A percentile compares a stretch with the other conserved stretches of the same genome.
Evolutionary conservation across 2,329 filamentous ascomycete genomes (phyloP).

Genomic region (Trichoderma afroharzianum): DNA sequence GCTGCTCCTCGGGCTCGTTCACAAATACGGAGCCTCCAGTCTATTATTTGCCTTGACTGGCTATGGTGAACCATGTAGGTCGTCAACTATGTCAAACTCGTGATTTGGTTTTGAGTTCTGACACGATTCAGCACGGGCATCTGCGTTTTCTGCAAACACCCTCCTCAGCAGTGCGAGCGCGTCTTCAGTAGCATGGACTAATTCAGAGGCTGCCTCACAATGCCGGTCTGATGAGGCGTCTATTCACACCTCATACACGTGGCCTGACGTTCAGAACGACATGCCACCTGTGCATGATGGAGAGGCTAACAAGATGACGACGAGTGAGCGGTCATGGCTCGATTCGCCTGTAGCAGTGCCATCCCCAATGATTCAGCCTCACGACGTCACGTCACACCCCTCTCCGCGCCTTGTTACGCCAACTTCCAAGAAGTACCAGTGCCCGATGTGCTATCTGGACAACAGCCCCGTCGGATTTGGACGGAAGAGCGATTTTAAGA

Average conservation of each 20-base stretch:
- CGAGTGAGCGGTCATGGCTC: conserved; percentile 37
- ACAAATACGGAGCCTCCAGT: conserved; percentile 38
- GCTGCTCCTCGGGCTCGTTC: conserved; percentile 34
- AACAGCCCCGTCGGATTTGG: conserved; percentile 44
- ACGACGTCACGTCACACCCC: conserved; percentile 34
- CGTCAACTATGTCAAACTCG: neutral
- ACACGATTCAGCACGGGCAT: conserved; percentile 33
- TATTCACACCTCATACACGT: conserved; percentile 38
- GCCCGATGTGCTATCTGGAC: conserved; percentile 45
- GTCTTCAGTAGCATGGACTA: conserved; percentile 41
- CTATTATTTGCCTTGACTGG: conserved; percentile 36
- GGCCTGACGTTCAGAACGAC: conserved; percentile 34
- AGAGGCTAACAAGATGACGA: conserved; percentile 30
- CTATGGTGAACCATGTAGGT: conserved; percentile 37
- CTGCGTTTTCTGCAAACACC: conserved; percentile 39
- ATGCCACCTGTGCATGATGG: conserved; percentile 34
- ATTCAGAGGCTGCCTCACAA: conserved; percentile 38
- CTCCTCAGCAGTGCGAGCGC: conserved; percentile 40
- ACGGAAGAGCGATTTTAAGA: conserved; percentile 47
- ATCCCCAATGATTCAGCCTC: conserved; percentile 32
- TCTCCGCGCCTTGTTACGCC: conserved; percentile 37
- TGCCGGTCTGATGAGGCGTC: conserved; percentile 39
- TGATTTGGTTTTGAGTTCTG: neutral
- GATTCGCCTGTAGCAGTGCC: conserved; percentile 37
- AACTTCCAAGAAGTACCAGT: conserved; percentile 42